Evolutionary conservation across 75 land plant genomes (phyloP).

Genomic region (Picea sitchensis): DNA sequence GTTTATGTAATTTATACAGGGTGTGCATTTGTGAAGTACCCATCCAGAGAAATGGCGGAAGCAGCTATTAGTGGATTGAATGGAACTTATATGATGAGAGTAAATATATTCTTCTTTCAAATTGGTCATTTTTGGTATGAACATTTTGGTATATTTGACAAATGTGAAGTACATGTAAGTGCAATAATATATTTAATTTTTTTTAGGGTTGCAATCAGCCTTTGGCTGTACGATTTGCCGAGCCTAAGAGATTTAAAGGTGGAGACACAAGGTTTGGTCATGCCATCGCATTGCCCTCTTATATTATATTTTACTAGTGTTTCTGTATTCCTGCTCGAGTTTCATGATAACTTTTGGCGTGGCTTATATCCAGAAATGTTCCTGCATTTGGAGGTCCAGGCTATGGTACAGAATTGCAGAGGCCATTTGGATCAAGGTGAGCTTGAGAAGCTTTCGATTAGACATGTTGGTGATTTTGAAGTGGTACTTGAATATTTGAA

Average conservation of each 20-base stretch:
- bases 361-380: slow-evolving; percentile 26
- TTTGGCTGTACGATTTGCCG: slow-evolving; percentile 56
- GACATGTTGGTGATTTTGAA: not conserved
- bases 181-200: not conserved
- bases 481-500: not conserved
- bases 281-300: not conserved
- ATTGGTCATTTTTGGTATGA: not conserved
- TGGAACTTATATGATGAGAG: slow-evolving; percentile 28
- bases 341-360: not conserved
- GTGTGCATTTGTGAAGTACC: slow-evolving; percentile 49
- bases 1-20: slow-evolving; percentile 16
- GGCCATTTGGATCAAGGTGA: slow-evolving; percentile 42
- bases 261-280: slow-evolving; percentile 37
- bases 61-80: slow-evolving; percentile 38
- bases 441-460: not conserved
- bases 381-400: slow-evolving; percentile 82
- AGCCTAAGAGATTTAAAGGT: slow-evolving; percentile 35
- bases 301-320: not conserved
- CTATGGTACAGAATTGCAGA: slow-evolving; percentile 59
- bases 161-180: not conserved
- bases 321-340: not conserved
- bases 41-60: slow-evolving; percentile 39
- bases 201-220: slow-evolving; percentile 51
- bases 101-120: slow-evolving; percentile 11
- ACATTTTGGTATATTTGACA: not conserved